Evolutionary conservation across 2,329 filamentous ascomycete genomes (phyloP).

Genomic region (Verticillium zaregamsianum): DNA sequence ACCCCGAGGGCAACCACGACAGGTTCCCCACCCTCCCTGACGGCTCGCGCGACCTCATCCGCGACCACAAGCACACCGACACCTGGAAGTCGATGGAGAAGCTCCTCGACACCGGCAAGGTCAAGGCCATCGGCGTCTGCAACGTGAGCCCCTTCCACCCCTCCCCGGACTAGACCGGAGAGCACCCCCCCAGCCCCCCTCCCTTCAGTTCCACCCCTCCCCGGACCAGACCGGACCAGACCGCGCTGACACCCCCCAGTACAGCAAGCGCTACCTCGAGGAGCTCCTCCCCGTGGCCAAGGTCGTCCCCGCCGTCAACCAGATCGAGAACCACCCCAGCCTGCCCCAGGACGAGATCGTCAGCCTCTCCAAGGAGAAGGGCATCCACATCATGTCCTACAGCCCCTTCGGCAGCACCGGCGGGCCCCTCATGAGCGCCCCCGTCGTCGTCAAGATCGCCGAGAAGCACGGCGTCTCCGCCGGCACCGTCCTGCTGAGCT

Average conservation of each 20-base stretch:
- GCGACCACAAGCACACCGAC: conserved; percentile 64
- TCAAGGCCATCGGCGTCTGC: conserved; percentile 49
- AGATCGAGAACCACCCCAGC: conserved; percentile 71
- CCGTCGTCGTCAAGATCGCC: conserved; percentile 59
- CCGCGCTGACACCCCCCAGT: conserved; percentile 26
- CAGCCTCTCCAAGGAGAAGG: conserved; percentile 62
- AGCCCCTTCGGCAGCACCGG: conserved; percentile 62
- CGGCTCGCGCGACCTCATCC: conserved; percentile 69
- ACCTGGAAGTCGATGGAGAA: conserved; percentile 77
- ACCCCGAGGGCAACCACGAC: conserved; percentile 70
- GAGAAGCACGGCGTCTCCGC: conserved; percentile 58
- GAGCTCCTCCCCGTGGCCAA: conserved; percentile 45
- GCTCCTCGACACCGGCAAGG: conserved; percentile 55
- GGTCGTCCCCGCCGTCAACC: conserved; percentile 63
- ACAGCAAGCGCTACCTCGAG: conserved; percentile 52
- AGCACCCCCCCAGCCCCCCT: neutral
- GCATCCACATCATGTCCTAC: conserved; percentile 71
- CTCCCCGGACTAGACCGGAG: too few relatives aligned
- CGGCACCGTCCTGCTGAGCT: conserved; percentile 65
- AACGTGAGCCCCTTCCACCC: conserved; percentile 33
- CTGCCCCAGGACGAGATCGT: conserved; percentile 70
- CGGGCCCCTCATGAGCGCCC: conserved; percentile 60
- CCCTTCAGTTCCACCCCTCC: neutral
- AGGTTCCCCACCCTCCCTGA: conserved; percentile 71
- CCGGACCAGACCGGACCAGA: too few relatives aligned